Conservation (phyloP, 352 stramenopile genomes). For the Pythium volutum region DNA sequence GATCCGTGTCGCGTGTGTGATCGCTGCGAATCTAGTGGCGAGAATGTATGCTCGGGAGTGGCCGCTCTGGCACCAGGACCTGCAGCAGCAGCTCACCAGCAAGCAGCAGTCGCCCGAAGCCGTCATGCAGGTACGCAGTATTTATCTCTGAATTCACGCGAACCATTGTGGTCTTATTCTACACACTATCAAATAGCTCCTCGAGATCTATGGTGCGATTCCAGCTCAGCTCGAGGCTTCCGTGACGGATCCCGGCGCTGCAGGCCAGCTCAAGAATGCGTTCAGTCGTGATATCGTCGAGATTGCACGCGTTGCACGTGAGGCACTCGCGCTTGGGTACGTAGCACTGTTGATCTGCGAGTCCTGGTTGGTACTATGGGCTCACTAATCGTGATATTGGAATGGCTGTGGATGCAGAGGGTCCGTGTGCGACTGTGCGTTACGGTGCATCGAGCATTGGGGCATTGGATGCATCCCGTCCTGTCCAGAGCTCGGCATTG, state of each 20-base stretch:
- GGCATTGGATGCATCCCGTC: constrained; percentile 50
- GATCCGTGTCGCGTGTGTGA: constrained; percentile 21
- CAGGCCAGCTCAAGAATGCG: neutral
- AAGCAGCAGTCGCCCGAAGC: neutral
- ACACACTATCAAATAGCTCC: constrained; percentile 11
- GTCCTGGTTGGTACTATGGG: neutral
- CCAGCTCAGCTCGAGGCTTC: constrained; percentile 10
- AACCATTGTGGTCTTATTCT: neutral
- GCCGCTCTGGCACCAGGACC: constrained; percentile 22
- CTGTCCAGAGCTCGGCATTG: constrained; percentile 22
- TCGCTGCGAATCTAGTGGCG: constrained; percentile 23
- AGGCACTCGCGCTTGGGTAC: constrained; percentile 5
- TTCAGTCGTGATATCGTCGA: constrained; percentile 14
- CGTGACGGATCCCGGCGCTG: neutral
- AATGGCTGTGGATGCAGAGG: neutral
- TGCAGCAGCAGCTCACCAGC: constrained; percentile 12
- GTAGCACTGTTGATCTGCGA: neutral
- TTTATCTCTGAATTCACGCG: neutral
- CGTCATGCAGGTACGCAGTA: neutral
- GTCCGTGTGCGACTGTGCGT: constrained; percentile 28
- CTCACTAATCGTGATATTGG: neutral
- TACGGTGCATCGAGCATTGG: constrained; percentile 69
- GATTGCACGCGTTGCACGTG: constrained; percentile 8
- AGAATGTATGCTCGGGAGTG: constrained; percentile 20
- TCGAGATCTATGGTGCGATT: constrained; percentile 28